These are phyloP conservation scores for Haematococcus sp. DNA, from an alignment of 139 green algal genomes.

Conservation along the genomic window DNA sequence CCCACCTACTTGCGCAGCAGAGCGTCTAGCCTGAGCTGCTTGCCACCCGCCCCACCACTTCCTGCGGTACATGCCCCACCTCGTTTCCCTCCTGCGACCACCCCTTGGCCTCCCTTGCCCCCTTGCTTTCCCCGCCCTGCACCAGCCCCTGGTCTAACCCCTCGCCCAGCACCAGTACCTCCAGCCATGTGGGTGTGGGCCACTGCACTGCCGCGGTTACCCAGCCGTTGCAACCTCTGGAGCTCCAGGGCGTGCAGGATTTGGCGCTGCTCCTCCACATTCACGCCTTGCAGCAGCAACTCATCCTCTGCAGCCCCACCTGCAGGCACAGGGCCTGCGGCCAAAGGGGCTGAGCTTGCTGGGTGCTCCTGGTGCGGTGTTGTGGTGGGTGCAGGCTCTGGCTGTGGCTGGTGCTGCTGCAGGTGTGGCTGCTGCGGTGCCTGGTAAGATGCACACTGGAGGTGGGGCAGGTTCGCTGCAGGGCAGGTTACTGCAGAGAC, in stretches of 20 bases:
- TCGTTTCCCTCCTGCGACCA: no score
- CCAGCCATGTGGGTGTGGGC: no score
- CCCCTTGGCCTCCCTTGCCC: no score
- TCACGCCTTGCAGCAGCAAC: slow-evolving; percentile 7
- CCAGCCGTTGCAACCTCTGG: slow-evolving; percentile 16
- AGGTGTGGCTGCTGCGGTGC: slow-evolving; percentile 17
- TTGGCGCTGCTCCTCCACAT: slow-evolving; percentile 27
- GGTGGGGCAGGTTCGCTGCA: neutral
- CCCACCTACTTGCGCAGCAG: no score
- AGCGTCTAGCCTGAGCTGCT: no score
- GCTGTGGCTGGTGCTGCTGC: neutral
- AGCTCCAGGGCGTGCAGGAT: slow-evolving; percentile 35
- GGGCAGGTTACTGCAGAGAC: neutral
- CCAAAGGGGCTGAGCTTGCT: neutral
- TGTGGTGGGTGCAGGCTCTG: neutral
- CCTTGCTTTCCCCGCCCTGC: no score
- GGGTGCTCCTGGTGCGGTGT: neutral
- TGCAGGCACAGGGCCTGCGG: neutral
- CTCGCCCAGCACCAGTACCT: neutral
- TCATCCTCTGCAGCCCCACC: neutral
- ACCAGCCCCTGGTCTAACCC: neutral
- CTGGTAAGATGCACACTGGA: neutral
- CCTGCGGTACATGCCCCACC: no score
- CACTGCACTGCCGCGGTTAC: neutral
- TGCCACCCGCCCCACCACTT: no score